Evolutionary conservation across 2,329 filamentous ascomycete genomes (phyloP), one percentile per base, ranked within the genome.

Genomic region (Aaosphaeria arxii): DNA sequence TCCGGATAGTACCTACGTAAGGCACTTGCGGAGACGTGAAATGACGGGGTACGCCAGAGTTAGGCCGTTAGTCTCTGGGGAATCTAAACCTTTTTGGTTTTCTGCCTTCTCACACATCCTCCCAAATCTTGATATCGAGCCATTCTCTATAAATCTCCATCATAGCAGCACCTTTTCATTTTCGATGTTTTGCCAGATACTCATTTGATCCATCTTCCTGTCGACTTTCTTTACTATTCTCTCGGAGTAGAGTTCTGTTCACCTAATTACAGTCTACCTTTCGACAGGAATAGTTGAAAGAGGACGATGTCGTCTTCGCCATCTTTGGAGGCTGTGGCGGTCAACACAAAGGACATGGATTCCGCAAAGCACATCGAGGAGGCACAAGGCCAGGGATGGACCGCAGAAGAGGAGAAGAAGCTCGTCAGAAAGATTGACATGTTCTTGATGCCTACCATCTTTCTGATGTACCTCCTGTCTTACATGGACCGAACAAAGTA

Each of bases 341-440:
- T 53, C 30, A 49, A 54, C 41, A 44, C 33, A 29, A 65, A 64
- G 48, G 54, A 48, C 50, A 71, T 55, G 72, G 72, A 60, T 65
- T 71, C 28, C 6, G 49, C 57, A 50, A 77, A 73, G 51, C 69
- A 72, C 17, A 55, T 78, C 4, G 69, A 79, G 30, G 61, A 72
- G n/a, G 73, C 73, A 44, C 66, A 75, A 0, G 55, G 70, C 0
- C 69, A 71, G 1, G 69, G 68, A 11, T 80, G 77, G 77, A 73
- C 72, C 0, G 67, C 71, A 4, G 72, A 75, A 11, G 77, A 79
- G 45, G 77, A 80, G 61, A 71, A 69, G 52, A 72, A 63, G 45
- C 58, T 80, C 4, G 66, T 78, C 11, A 64, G 70, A 48, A 78
- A 76, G 64, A 74, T 77, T 71, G 76, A 79, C 52, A 45, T 74